Evolutionary conservation across 805 yeast genomes (phyloP), one percentile per base, ranked within the genome.

Genomic region (Sporopachydermia lactativora): DNA sequence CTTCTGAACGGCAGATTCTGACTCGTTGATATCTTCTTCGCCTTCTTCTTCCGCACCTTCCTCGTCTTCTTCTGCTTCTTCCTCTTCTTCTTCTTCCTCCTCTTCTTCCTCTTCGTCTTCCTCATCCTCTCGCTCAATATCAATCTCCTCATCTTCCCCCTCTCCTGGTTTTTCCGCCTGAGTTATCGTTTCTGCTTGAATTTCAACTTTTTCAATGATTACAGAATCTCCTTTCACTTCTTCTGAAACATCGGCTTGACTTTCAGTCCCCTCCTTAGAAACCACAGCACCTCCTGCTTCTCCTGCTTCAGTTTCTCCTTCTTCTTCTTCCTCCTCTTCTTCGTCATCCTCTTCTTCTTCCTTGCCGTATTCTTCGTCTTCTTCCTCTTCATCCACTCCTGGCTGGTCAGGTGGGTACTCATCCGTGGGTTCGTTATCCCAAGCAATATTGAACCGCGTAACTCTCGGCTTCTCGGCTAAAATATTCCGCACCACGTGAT

Each of bases 391-490:
- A 15, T 55, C 64, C 2, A 58, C 70, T 5, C 73, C 83, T 4
- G 69, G 74, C 50, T 79, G 84, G 47, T 80, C 85, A 2, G 92
- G 92, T 8, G 89, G 94, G 49, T 72, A 81, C 40, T 77, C 76
- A 40, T 81, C 85, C 3, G 66, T 66, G 15, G 43, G 46, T 41
- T 76, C 85, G 45, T 81, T 82, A 56, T 85, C 95, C 99, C 99
- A 92, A 3, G 86, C 94, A 42, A 92, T 92, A 58, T 92, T 92
- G 62, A 92, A 92, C 47, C 96, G 68, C 4, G 99, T 92, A 35
- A 92, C 98, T 49, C 97, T 70, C 36, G 99, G 99, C 63, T 92
- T 92, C 57, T 92, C 97, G 3, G 97, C 97, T 43, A 92, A 66
- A 31, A 92, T 82, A 59, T 89, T 92, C 54, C 99, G 73, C 18